Conservation (phyloP, 1,139 yeast species). For the Pichia inconspicua region DNA sequence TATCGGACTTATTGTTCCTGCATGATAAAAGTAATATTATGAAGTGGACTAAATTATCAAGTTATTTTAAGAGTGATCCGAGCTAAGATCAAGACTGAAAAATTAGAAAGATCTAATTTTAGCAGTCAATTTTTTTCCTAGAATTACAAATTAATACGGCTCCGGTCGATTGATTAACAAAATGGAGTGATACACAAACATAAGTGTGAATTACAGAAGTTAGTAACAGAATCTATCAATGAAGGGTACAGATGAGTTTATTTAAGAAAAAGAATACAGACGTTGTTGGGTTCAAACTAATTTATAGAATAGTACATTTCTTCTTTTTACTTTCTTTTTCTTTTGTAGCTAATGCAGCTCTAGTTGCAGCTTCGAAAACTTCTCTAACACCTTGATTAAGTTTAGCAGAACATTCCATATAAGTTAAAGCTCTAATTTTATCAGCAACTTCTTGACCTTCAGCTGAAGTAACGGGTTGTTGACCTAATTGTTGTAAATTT, state of each 20-base stretch:
- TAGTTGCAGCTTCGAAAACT: conserved; percentile 87
- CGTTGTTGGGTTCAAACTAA: neutral
- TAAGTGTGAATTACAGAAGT: no score
- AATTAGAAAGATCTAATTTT: no score
- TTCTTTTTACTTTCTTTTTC: conserved; percentile 50
- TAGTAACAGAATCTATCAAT: neutral
- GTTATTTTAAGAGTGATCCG: no score
- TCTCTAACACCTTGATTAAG: conserved; percentile 87
- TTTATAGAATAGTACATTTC: conserved; percentile 24
- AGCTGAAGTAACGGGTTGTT: conserved; percentile 64
- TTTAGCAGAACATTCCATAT: conserved; percentile 91
- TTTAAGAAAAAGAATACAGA: neutral
- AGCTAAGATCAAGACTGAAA: no score
- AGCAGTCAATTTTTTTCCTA: no score
- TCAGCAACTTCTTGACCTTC: conserved; percentile 85
- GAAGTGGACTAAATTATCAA: no score
- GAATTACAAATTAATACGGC: no score
- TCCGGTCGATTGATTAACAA: no score
- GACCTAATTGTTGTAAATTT: conserved; percentile 65
- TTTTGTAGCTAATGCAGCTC: conserved; percentile 69
- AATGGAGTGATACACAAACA: neutral
- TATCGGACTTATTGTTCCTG: no score
- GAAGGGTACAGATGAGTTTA: neutral
- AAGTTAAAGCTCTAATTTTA: conserved; percentile 78
- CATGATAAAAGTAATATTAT: no score